Evolutionary conservation across 805 yeast genomes (phyloP).

Genomic region (Danielozyma ontarioensis): DNA sequence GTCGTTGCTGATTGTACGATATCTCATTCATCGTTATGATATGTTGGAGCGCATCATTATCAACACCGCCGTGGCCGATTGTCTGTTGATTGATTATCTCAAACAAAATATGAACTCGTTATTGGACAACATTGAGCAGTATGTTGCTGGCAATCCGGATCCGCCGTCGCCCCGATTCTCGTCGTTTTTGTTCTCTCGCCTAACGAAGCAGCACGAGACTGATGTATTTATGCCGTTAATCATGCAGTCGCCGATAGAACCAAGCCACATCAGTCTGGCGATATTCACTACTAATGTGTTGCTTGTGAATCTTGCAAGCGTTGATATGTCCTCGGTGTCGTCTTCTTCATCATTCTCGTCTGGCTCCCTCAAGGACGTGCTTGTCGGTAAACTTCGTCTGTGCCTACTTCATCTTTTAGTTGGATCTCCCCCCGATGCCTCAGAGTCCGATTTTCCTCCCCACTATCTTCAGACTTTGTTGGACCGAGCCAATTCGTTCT

Average conservation of each 20-base stretch:
- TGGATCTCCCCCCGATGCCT: not conserved
- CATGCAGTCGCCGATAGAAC: not conserved
- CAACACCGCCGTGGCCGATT: not conserved
- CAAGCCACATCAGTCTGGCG: not conserved
- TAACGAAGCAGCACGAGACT: not conserved
- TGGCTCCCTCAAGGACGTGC: not conserved
- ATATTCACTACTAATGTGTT: slow-evolving; percentile 1
- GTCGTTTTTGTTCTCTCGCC: not conserved
- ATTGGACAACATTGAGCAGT: slow-evolving; percentile 4
- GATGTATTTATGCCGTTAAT: not conserved
- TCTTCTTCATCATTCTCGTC: no score
- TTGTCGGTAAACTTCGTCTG: not conserved
- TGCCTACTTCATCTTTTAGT: not conserved
- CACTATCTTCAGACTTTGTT: not conserved
- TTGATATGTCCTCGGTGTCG: no score
- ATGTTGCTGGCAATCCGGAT: not conserved
- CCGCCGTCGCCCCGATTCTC: not conserved
- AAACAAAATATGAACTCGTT: slow-evolving; percentile 1
- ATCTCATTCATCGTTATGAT: not conserved
- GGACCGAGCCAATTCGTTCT: not conserved
- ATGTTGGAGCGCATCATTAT: not conserved
- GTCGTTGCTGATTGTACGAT: not conserved
- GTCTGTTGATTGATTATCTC: not conserved
- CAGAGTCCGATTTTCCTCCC: slow-evolving; percentile 1
- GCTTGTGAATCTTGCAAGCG: not conserved